Percentiles rank a stretch among this genome's conserved stretches.
phyloP scores from a whole-genome alignment of 371 early-diverging fungal species.

The Lichtheimia corymbifera region DNA sequence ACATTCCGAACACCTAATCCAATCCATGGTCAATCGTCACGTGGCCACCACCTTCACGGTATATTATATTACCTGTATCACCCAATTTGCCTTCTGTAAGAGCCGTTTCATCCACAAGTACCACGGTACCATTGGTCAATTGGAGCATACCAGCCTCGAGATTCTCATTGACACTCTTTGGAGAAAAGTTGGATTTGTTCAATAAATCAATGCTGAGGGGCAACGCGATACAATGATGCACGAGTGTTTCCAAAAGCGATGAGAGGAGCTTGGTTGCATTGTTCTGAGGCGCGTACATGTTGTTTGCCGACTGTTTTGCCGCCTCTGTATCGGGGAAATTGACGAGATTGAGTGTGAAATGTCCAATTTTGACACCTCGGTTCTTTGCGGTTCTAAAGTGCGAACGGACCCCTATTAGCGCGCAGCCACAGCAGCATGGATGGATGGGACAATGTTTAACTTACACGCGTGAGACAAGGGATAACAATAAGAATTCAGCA shows the following conservation, averaged over 20 bases:
- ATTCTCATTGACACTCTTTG: slow-evolving; percentile 51
- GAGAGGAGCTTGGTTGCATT: slow-evolving; percentile 15
- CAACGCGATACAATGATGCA: slow-evolving; percentile 46
- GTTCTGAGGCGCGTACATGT: slow-evolving; percentile 13
- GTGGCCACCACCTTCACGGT: no score
- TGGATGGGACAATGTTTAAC: slow-evolving; percentile 14
- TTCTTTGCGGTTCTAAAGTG: slow-evolving; percentile 32
- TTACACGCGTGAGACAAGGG: slow-evolving; percentile 62
- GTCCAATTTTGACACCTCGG: slow-evolving; percentile 47
- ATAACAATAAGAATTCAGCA: slow-evolving; percentile 62
- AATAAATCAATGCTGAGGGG: slow-evolving; percentile 54
- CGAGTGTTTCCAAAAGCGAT: slow-evolving; percentile 34
- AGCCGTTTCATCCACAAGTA: slow-evolving; percentile 64
- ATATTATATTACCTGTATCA: slow-evolving; percentile 43
- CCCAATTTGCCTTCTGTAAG: slow-evolving; percentile 63
- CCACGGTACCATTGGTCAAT: slow-evolving; percentile 52
- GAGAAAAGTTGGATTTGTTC: slow-evolving; percentile 52
- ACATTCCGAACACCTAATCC: slow-evolving; percentile 60
- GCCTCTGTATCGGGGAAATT: slow-evolving; percentile 29
- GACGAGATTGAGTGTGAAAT: slow-evolving; percentile 45
- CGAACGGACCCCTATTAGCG: background rate
- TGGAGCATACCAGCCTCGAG: slow-evolving; percentile 62
- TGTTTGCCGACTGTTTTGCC: slow-evolving; percentile 1
- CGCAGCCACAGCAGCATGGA: background rate
- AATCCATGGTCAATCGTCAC: no score